Percentiles rank a stretch among this genome's conserved stretches.
phyloP scores from a whole-genome alignment of 202 grass and related monocot species.

The Setaria viridis region DNA sequence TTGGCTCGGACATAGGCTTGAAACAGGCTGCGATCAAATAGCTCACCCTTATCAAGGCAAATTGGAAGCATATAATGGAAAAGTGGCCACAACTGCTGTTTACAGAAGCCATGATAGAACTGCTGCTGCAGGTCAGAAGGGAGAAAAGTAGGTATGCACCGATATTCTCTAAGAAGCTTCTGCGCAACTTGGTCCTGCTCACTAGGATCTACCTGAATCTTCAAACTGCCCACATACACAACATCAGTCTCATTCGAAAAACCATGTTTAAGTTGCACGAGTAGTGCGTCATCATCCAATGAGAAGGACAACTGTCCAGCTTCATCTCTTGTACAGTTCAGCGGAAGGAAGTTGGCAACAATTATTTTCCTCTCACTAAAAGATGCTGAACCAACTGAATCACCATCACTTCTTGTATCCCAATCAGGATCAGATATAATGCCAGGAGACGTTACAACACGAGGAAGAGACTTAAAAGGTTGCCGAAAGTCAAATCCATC shows the following conservation, averaged over 20 bases:
- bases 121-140: slow-evolving; percentile 64
- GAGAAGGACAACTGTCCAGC: slow-evolving; percentile 71
- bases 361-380: slow-evolving; percentile 78
- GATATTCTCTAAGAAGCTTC: slow-evolving; percentile 72
- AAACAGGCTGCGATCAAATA: slow-evolving; percentile 83
- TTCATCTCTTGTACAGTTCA: slow-evolving; percentile 75
- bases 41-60: slow-evolving; percentile 83
- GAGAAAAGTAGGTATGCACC: slow-evolving; percentile 92
- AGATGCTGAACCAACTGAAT: slow-evolving; percentile 65
- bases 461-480: slow-evolving; percentile 72
- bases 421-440: slow-evolving; percentile 78
- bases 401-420: slow-evolving; percentile 64
- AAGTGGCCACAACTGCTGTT: slow-evolving; percentile 94
- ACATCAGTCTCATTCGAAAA: slow-evolving; percentile 77
- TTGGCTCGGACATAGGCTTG: slow-evolving; percentile 92
- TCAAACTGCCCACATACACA: slow-evolving; percentile 86
- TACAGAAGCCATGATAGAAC: slow-evolving; percentile 99
- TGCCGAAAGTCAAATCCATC: slow-evolving; percentile 55
- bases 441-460: slow-evolving; percentile 70
- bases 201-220: slow-evolving; percentile 71
- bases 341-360: slow-evolving; percentile 90
- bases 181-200: slow-evolving; percentile 95
- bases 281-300: slow-evolving; percentile 75
- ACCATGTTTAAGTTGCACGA: slow-evolving; percentile 86
- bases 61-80: slow-evolving; percentile 97